Conservation (phyloP, 441 rosid genomes). For the Kokia cookei region DNA sequence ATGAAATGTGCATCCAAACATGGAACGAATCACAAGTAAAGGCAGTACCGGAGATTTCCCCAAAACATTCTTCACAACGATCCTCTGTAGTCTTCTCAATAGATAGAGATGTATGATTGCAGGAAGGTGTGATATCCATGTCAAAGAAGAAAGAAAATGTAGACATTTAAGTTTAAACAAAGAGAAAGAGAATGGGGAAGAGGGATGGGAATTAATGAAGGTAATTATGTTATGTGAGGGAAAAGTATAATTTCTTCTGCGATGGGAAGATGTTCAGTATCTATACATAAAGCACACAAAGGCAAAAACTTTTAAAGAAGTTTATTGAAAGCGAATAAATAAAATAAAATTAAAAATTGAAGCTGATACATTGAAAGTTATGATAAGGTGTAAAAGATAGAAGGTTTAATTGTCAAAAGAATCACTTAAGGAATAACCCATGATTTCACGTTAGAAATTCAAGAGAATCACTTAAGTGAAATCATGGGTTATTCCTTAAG, state of each 20-base stretch:
- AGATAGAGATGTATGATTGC: not conserved
- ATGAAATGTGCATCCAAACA: not conserved
- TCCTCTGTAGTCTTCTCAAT: fast-evolving
- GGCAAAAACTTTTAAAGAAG: no score
- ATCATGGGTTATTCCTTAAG: no score
- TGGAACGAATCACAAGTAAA: not conserved
- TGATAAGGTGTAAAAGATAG: no score
- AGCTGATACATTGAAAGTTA: no score
- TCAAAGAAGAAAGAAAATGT: not conserved
- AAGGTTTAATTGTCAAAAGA: no score
- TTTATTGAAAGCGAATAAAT: no score
- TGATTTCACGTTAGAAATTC: no score
- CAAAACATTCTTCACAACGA: not conserved
- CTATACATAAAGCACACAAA: no score
- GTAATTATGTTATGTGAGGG: not conserved
- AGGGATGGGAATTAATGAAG: not conserved
- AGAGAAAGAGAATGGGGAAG: not conserved
- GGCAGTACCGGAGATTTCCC: not conserved
- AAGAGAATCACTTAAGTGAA: no score
- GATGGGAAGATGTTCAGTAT: not conserved
- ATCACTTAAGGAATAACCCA: no score
- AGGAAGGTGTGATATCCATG: not conserved
- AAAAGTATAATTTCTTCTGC: not conserved
- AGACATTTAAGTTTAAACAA: not conserved
- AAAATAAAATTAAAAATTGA: no score